Percentiles rank a stretch among this genome's conserved stretches.
Evolutionary conservation across 1,139 yeast species (phyloP).

Genomic region (Sugiyamaella grinbergsii): DNA sequence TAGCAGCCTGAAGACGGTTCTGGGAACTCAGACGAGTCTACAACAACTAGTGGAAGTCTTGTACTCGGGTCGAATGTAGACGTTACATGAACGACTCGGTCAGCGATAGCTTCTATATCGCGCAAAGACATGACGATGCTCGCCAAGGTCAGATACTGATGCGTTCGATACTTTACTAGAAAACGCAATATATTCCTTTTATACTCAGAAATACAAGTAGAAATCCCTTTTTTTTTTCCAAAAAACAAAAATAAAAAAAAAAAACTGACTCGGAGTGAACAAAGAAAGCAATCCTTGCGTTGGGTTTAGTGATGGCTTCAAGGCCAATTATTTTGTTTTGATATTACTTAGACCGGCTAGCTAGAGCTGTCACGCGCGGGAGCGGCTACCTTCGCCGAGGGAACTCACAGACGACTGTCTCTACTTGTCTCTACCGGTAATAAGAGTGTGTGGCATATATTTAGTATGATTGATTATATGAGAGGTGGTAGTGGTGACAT

Average conservation of each 20-base stretch:
- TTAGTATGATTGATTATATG: constrained; percentile 1
- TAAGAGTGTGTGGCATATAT: constrained; percentile 1
- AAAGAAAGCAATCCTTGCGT: too few species aligned
- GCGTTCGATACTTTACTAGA: neutral
- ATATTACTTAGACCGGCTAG: constrained; percentile 2
- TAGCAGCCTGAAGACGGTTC: constrained; percentile 44
- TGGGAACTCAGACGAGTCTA: constrained; percentile 77
- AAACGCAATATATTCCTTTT: too few species aligned
- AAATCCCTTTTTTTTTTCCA: too few species aligned
- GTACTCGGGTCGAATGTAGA: constrained; percentile 62
- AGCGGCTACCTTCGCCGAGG: too few species aligned
- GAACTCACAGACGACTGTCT: too few species aligned
- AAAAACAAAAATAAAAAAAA: too few species aligned
- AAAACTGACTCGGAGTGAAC: too few species aligned
- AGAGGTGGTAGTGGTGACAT: neutral
- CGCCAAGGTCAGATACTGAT: neutral
- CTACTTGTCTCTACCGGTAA: too few species aligned
- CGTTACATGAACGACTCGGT: constrained; percentile 60
- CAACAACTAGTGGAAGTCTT: constrained; percentile 65
- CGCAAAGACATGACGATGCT: constrained; percentile 3
- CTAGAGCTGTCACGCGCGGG: too few species aligned
- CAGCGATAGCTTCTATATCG: constrained; percentile 27
- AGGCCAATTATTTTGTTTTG: neutral
- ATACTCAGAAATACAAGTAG: too few species aligned
- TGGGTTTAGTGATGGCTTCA: too few species aligned